Evolutionary conservation across 495 filamentous ascomycete genomes (phyloP).

Genomic region (Neohortaea acidophila): DNA sequence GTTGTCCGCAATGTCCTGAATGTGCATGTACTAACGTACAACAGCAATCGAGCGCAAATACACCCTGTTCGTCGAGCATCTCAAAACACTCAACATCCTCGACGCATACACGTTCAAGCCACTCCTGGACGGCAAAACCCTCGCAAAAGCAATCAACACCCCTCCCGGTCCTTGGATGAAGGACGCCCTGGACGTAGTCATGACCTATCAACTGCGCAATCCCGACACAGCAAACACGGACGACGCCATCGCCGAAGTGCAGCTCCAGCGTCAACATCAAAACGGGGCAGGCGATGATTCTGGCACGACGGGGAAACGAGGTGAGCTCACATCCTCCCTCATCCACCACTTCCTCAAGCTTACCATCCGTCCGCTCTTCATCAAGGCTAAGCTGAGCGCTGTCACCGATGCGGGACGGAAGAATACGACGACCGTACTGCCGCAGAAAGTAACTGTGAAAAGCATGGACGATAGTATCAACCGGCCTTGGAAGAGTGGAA

Average conservation of each 20-base stretch:
- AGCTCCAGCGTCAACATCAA: conserved; percentile 5
- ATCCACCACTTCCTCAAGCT: conserved; percentile 26
- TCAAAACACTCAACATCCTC: conserved; percentile 33
- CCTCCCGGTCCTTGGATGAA: conserved; percentile 67
- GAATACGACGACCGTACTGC: conserved; percentile 9
- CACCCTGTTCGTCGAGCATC: conserved; percentile 40
- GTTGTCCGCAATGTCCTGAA: not conserved
- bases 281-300: not conserved
- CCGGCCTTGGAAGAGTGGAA: conserved; percentile 60
- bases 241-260: conserved; percentile 51
- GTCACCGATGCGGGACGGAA: conserved; percentile 20
- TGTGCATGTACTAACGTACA: conserved; percentile 12
- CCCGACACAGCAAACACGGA: conserved; percentile 45
- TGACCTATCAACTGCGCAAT: conserved; percentile 77
- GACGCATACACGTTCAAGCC: conserved; percentile 25
- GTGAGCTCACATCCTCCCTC: conserved; percentile 29
- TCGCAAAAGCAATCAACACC: conserved; percentile 43
- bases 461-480: conserved; percentile 28
- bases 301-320: too few relatives aligned
- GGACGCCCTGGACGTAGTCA: conserved; percentile 50
- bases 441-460: conserved; percentile 14
- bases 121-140: conserved; percentile 40
- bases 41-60: conserved; percentile 32
- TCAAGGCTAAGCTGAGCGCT: conserved; percentile 14
- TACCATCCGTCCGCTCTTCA: conserved; percentile 31